These are phyloP conservation scores for Syncephalis fuscata DNA, from an alignment of 371 early-diverging fungal genomes.

Conservation along the genomic window DNA sequence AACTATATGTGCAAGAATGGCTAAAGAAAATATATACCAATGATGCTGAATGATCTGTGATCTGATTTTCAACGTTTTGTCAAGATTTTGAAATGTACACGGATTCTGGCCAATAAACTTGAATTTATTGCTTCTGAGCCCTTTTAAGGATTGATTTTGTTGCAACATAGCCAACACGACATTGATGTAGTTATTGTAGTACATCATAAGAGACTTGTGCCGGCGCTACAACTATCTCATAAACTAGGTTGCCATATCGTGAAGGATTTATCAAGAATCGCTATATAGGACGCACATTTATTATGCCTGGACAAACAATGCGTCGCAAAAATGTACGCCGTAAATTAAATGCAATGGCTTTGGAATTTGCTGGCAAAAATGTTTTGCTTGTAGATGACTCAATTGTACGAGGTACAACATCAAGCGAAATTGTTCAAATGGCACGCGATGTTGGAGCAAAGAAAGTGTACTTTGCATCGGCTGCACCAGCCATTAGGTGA, in stretches of 20 bases:
- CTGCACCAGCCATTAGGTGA: slow-evolving; percentile 87
- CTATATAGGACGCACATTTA: slow-evolving; percentile 94
- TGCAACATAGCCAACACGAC: slow-evolving; percentile 85
- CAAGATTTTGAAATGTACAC: no score
- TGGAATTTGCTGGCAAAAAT: slow-evolving; percentile 88
- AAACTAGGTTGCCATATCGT: slow-evolving; percentile 72
- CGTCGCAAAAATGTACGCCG: slow-evolving; percentile 85
- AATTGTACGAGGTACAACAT: slow-evolving; percentile 94
- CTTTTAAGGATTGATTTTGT: slow-evolving; percentile 77
- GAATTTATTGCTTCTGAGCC: slow-evolving; percentile 66
- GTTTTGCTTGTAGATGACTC: slow-evolving; percentile 95
- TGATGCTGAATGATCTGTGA: no score
- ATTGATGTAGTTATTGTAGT: slow-evolving; percentile 96
- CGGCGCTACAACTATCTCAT: slow-evolving; percentile 81
- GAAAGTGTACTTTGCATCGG: slow-evolving; percentile 96
- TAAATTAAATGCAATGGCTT: slow-evolving; percentile 93
- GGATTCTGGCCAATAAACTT: slow-evolving; percentile 65
- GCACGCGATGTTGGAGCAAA: slow-evolving; percentile 94
- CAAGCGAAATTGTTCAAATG: slow-evolving; percentile 94
- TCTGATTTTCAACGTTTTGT: no score
- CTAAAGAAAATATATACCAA: no score
- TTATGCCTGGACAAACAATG: slow-evolving; percentile 94
- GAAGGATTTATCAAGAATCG: slow-evolving; percentile 98
- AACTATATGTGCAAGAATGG: no score
- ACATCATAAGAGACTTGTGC: slow-evolving; percentile 87